phyloP scores from a whole-genome alignment of 768 basidiomycete species.

The Collybia nuda region DNA sequence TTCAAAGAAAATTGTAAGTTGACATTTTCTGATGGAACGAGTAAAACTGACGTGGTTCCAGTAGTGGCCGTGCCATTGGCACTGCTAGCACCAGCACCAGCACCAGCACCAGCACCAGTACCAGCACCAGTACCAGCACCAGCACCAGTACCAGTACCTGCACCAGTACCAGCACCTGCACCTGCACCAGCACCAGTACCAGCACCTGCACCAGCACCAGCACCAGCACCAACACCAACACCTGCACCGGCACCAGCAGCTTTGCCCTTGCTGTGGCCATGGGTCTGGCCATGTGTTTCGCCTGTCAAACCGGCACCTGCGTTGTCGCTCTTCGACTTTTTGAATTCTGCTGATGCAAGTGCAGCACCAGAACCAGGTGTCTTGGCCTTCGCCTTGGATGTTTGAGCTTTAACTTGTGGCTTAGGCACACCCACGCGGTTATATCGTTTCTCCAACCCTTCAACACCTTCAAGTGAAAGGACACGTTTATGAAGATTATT shows the following conservation, averaged over 20 bases:
- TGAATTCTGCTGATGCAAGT: conserved; percentile 11
- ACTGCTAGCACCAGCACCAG: conserved; percentile 2
- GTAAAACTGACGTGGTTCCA: conserved; percentile 1
- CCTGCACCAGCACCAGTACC: conserved; percentile 20
- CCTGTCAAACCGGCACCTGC: neutral
- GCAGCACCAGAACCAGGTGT: conserved; percentile 15
- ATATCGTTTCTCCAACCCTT: conserved; percentile 34
- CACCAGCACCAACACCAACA: conserved; percentile 25
- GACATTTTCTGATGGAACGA: neutral
- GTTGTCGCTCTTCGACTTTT: conserved; percentile 1
- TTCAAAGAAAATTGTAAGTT: neutral
- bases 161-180: conserved; percentile 32
- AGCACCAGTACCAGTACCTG: conserved; percentile 26
- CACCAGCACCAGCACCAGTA: conserved; percentile 3
- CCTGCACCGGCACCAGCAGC: conserved; percentile 8
- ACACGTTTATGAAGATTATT: conserved; percentile 49
- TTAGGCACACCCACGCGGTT: conserved; percentile 28
- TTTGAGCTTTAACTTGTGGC: conserved; percentile 3
- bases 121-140: conserved; percentile 4
- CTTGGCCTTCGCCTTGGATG: neutral
- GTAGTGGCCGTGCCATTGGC: neutral
- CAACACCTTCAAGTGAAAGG: conserved; percentile 32
- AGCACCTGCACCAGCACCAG: neutral
- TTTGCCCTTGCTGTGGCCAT: conserved; percentile 1
- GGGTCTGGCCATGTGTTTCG: conserved; percentile 1